Conservation (phyloP, 441 rosid species). For the Erodium texanum region DNA sequence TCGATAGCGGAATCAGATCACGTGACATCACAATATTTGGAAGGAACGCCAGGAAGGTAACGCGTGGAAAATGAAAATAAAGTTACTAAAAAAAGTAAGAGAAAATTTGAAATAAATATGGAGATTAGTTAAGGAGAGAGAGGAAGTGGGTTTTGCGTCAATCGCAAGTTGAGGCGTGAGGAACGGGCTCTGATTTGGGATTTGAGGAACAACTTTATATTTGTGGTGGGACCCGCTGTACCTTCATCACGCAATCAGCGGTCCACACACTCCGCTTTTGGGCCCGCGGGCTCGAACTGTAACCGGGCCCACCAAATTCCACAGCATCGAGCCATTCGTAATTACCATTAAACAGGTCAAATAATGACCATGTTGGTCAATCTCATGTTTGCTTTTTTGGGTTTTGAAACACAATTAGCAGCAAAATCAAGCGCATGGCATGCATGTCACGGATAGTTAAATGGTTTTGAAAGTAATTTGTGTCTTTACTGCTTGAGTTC, state of each 20-base stretch:
- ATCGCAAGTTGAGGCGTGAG: constrained; percentile 20
- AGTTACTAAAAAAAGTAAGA: too few species aligned
- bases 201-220: constrained; percentile 6
- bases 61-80: too few species aligned
- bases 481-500: too few species aligned
- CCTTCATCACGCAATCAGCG: constrained; percentile 42
- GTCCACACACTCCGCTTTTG: constrained; percentile 25
- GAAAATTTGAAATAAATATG: neutral
- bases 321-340: constrained; percentile 48
- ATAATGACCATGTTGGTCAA: too few species aligned
- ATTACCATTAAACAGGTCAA: neutral
- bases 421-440: too few species aligned
- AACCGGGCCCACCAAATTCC: constrained; percentile 19
- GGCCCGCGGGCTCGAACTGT: constrained; percentile 24
- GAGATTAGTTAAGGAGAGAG: neutral
- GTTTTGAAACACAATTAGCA: too few species aligned
- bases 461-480: too few species aligned
- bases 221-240: constrained; percentile 32
- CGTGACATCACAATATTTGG: constrained; percentile 14
- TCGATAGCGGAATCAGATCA: neutral
- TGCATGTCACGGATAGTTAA: too few species aligned
- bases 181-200: too few species aligned
- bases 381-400: too few species aligned
- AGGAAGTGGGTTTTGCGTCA: constrained; percentile 7
- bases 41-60: too few species aligned